Conservation (phyloP, 441 rosid genomes). For the Manihot esculenta region DNA sequence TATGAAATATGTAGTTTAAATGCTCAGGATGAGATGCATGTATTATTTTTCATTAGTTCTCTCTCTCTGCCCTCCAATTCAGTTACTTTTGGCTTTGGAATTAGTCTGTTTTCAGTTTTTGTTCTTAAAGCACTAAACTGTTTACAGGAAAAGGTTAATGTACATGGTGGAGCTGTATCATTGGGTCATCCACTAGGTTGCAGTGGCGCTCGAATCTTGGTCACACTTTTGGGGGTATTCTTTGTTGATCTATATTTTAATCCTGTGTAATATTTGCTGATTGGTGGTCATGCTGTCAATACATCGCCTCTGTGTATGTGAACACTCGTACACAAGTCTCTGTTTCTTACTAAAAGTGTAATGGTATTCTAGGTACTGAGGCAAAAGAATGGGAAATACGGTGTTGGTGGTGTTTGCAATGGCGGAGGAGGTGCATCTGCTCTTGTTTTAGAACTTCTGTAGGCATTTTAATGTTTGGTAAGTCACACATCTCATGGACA, state of each 20-base stretch:
- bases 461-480: slow-evolving; percentile 28
- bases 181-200: slow-evolving; percentile 98
- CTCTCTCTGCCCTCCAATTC: neutral
- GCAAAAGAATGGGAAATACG: slow-evolving; percentile 69
- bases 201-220: slow-evolving; percentile 93
- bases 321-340: neutral
- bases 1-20: neutral
- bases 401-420: slow-evolving; percentile 92
- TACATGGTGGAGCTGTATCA: slow-evolving; percentile 92
- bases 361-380: slow-evolving; percentile 52
- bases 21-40: neutral
- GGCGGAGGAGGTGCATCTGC: slow-evolving; percentile 99
- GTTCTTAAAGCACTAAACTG: neutral
- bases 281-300: neutral
- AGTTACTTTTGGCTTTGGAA: neutral
- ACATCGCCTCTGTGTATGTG: neutral
- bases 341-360: neutral
- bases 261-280: neutral
- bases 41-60: neutral
- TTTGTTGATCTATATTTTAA: neutral
- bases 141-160: slow-evolving; percentile 76
- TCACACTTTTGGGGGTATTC: slow-evolving; percentile 84
- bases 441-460: slow-evolving; percentile 73
- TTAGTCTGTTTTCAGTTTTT: slow-evolving; percentile 2
- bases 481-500: slow-evolving; percentile 11